Evolutionary conservation across 2,329 filamentous ascomycete genomes (phyloP), one percentile per base, ranked within the genome.

Genomic region (Claviceps purpurea): DNA sequence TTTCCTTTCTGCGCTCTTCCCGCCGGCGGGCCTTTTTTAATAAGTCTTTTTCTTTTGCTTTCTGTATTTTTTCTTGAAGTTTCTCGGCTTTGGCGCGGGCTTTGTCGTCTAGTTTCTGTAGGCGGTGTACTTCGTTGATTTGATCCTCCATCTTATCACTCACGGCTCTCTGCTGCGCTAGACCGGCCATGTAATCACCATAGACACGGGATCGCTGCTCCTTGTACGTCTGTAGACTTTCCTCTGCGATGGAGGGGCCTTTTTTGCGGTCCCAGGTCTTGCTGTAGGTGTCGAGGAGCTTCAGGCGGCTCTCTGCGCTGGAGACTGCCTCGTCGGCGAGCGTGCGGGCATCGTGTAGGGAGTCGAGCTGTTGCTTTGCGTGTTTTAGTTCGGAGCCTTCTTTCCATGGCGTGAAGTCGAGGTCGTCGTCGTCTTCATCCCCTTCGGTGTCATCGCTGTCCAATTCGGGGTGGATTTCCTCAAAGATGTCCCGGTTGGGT

Each of bases 391-490:
- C 39, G 34, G 20, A 5, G 11, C 47, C 45, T 10, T 53, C 50
- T 34, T 51, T 63, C 61, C 14, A 56, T 37, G 40, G 58, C 54
- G 42, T 59, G 51, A 24, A 54, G 5, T 60, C 53, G 3, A 58
- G 55, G 3, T 68, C 59, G n/a, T 64, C 59, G 5, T 65, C 61
- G 0, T 65, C 58, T 16, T 62, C 57, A 14, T 34, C 44, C 16
- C 3, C 26, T 18, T 46, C 26, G 4, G 24, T 3, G 1, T 46
- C 44, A n/a, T 46, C 44, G 26, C 26, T 46, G 18, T 72, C 67
- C 1, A 65, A 66, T 10, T 72, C 70, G 0, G 74, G 72, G 54
- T 77, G 76, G 16, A 76, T 60, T 16, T 79, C 75, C 48, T 76
- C 61, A 47, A 77, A 79, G 30, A 70, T 65, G 16, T 78, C 73